These are phyloP conservation scores for Chlamydomonas sphaeroides DNA, from an alignment of 139 green algal genomes.

Conservation along the genomic window DNA sequence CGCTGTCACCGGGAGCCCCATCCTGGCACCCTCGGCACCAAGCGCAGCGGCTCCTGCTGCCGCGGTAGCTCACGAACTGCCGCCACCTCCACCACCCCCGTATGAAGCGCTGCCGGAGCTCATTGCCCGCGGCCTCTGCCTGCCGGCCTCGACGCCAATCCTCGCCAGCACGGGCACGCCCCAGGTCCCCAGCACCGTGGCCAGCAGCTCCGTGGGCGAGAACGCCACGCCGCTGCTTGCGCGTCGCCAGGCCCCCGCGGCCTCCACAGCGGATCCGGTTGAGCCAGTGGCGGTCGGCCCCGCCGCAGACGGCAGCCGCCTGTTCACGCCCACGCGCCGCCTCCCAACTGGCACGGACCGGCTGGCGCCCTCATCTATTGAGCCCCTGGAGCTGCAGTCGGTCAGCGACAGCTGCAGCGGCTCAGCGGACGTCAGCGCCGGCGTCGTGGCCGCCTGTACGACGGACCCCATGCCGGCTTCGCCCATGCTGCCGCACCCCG, in stretches of 20 bases:
- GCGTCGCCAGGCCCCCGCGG: no score
- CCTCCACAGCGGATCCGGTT: no score
- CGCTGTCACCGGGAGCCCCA: no score
- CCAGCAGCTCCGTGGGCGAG: constrained; percentile 11
- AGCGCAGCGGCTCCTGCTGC: background rate
- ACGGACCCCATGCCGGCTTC: no score
- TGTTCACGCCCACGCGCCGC: background rate
- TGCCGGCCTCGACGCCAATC: background rate
- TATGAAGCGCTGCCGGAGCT: constrained; percentile 28
- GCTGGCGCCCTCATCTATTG: background rate
- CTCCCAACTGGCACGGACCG: background rate
- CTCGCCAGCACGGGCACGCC: background rate
- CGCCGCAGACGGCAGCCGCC: background rate
- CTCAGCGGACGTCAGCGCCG: background rate
- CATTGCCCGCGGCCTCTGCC: constrained; percentile 20
- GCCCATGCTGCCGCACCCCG: no score
- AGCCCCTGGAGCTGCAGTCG: background rate
- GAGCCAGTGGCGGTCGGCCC: no score
- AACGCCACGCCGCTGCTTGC: background rate
- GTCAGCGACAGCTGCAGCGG: constrained; percentile 3
- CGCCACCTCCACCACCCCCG: background rate
- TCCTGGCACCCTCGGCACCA: no score
- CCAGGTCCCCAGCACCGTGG: background rate
- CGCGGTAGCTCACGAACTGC: background rate
- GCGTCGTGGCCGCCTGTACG: background rate